Evolutionary conservation across 2,329 filamentous ascomycete species (phyloP), one percentile per base, ranked within the genome.

Genomic region (Sporothrix humicola): DNA sequence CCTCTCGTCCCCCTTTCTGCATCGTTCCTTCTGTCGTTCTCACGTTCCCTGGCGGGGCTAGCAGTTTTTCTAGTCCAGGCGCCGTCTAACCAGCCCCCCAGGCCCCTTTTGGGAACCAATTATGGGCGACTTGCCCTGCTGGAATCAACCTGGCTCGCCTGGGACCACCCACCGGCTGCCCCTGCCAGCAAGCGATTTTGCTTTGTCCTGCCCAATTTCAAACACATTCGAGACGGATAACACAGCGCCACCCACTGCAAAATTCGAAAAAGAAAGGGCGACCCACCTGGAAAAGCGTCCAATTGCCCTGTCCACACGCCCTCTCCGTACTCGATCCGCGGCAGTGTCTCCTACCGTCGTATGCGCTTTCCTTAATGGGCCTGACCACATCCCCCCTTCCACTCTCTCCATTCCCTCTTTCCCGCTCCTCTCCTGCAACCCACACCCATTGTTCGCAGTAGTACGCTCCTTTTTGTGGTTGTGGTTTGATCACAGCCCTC

Each of bases 161-260:
- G 65, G 42, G n/a, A 20, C n/a, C 23, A 23, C 65, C 63, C 23
- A 23, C n/a, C n/a, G 65, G 8, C 52, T 23, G 20, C 44, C n/a
- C 17, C 12, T 37, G 3, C 46, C 65, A 52, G 13, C 26, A 37
- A 26, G 23, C 31, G 15, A 50, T 42, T 50, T n/a, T 20, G 66
- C 66, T 42, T 20, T 69, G 66, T 69, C 48, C 66, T 59, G 54
- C 69, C 42, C 44, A 52, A 52, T 72, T 72, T 59, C 71, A 72
- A 72, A 72, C 71, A 66, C 71, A 66, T 46, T 66, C 71, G 71
- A 72, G 71, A 72, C 71, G 50, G 59, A 56, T 56, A 44, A 15
- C 48, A 44, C 37, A 56, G 71, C 58, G 59, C 71, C 70, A 66
- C 59, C 50, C 48, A 54, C 20, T 37, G 26, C 12, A 9, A 65